Evolutionary conservation across 495 filamentous ascomycete species (phyloP).

Genomic region (Pyronema omphalodes): DNA sequence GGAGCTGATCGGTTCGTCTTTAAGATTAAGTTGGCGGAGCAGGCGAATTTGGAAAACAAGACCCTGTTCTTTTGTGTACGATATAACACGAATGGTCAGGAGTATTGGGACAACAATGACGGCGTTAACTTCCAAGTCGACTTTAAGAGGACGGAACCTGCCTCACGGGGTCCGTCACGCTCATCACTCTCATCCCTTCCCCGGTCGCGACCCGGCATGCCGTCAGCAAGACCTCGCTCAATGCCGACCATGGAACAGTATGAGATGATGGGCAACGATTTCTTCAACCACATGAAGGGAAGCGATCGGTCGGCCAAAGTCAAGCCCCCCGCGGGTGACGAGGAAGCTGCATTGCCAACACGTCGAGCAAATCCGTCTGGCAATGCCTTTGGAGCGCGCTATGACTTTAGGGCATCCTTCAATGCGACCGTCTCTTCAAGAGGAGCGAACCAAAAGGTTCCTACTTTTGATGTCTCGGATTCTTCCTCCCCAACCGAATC

Average conservation of each 20-base stretch:
- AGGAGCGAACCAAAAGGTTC: constrained; percentile 28
- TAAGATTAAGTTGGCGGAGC: constrained; percentile 78
- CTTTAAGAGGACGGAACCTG: constrained; percentile 61
- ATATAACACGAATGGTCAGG: constrained; percentile 67
- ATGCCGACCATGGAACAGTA: constrained; percentile 39
- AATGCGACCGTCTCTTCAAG: constrained; percentile 33
- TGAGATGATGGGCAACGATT: constrained; percentile 37
- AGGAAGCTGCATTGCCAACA: constrained; percentile 30
- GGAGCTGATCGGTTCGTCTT: constrained; percentile 82
- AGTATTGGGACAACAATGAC: constrained; percentile 90
- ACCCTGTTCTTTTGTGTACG: constrained; percentile 81
- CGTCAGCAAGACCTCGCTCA: constrained; percentile 37
- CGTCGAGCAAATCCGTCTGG: constrained; percentile 41
- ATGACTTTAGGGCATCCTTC: constrained; percentile 83
- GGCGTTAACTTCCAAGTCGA: constrained; percentile 77
- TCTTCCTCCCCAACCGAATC: constrained; percentile 3
- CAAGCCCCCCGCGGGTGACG: constrained; percentile 17
- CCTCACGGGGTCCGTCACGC: constrained; percentile 21
- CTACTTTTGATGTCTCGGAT: constrained; percentile 22
- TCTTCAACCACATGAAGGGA: constrained; percentile 8
- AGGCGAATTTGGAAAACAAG: constrained; percentile 75
- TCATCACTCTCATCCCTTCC: constrained; percentile 22
- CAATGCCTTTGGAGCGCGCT: constrained; percentile 75
- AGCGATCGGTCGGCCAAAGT: constrained; percentile 7
- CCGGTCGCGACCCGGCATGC: constrained; percentile 30